Evolutionary conservation across 2,329 filamentous ascomycete species (phyloP), one percentile per base, ranked within the genome.

Genomic region (Pseudocercospora cruenta): DNA sequence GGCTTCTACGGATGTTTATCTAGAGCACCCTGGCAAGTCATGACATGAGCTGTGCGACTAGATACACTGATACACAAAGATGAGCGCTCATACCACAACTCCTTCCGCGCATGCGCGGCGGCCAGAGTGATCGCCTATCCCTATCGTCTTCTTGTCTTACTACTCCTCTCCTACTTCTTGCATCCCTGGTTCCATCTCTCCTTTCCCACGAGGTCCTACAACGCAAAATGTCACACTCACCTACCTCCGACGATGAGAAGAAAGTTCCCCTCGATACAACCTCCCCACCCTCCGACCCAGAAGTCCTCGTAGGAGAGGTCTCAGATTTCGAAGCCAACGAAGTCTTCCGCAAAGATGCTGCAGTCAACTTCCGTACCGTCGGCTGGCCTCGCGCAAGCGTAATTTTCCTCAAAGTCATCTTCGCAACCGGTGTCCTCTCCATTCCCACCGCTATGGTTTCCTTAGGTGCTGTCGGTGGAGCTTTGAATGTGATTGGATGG

Each of bases 361-460:
- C 81, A 21, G 83, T 86, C 51, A 78, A 86, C 58, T 86, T 86
- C 67, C 79, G 84, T 21, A 85, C 83, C 1, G 84, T 87, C 16
- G 79, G 80, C 64, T 87, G 85, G 84, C 78, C 81, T 16, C 45
- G 81, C 21, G 83, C 84, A 1, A 76, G 83, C 2, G 78, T 85
- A 24, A 85, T 87, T 68, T 85, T 87, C 63, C 73, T 85, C 21
- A 86, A 86, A 75, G 78, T 83, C 63, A 81, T 83, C 68, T 84
- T 84, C 67, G 82, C 82, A 10, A 83, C 82, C 0, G 82, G 83
- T 58, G 82, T 85, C 1, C 75, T 85, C 4, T 81, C 79, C 3
- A 83, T 85, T n/a, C 83, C 83, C 0, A 79, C 79, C 0, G 78
- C 83, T 1, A 81, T 85, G 80, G 81, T 81, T 60, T 74, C 78